Base-by-base conservation (phyloP, 2,329 filamentous ascomycete species). In the Akanthomyces lecanii region DNA sequence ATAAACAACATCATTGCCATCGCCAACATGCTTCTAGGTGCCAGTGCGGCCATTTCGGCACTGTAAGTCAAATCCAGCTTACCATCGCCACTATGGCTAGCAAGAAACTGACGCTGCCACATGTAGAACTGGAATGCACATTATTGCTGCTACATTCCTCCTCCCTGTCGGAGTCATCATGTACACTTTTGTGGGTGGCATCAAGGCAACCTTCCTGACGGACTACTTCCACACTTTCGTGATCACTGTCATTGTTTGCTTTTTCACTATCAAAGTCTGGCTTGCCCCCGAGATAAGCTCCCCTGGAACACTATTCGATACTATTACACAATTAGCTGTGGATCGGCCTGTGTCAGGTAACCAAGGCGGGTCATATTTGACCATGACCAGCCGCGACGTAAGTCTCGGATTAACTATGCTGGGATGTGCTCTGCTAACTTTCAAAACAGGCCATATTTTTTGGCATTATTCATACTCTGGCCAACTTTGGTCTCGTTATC, bases 171-270 rank as follows among this genome's bases (percentile, higher is more conserved):
- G 76, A 36, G 76, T 78, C 3, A 70, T 76, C 0, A 30, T 76
- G 1, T 78, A 78, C 55, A 78, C 75, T 0, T 76, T 75, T 45
- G 71, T 77, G 0, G 76, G 75, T 0, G 76, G 76, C 18, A 75
- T 78, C 67, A 76, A 76, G 53, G 75, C 76, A 0, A 78, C 75
- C 0, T 77, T 76, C 63, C 66, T 84, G 5, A 83, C 81, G 0
- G 80, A 83, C 64, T 84, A 82, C 65, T 76, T 83, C 30, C 82
- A 85, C 65, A 85, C 82, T 0, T 78, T 83, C 16, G 78, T 81
- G 12, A 83, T 85, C 23, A 75, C 82, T 1, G 78, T 84, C 30
- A 79, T 84, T 25, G 75, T 83, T 59, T 77, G 80, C 72, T 77
- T 79, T 72, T 77, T 82, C 69, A 71, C 75, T 1, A 72, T 79